phyloP scores from a whole-genome alignment of 257 asterid genomes.

The Solanum sitiens region DNA sequence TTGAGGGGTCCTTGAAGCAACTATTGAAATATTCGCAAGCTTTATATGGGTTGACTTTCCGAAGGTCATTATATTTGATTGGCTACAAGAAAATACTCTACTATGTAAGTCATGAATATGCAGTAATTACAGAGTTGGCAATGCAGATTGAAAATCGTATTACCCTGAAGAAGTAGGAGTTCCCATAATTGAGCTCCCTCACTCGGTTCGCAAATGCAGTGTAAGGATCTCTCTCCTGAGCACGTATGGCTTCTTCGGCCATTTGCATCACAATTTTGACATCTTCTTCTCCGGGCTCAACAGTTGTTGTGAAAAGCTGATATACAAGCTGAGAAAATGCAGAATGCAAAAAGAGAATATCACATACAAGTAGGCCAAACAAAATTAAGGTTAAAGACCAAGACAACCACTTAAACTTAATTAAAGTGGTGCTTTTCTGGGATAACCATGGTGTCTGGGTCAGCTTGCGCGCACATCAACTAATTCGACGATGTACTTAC shows the following conservation, averaged over 20 bases:
- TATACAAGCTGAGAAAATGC: conserved; percentile 62
- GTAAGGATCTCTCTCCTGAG: conserved; percentile 94
- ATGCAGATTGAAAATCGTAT: conserved; percentile 5
- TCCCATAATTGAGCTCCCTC: conserved; percentile 92
- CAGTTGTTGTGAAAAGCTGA: conserved; percentile 76
- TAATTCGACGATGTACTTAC: background rate
- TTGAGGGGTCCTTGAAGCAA: conserved; percentile 90
- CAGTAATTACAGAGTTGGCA: background rate
- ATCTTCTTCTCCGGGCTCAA: conserved; percentile 81
- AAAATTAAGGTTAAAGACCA: background rate
- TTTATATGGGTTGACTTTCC: conserved; percentile 72
- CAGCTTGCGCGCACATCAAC: background rate
- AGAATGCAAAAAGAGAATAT: conserved; percentile 12
- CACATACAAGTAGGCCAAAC: background rate
- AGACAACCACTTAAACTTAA: background rate
- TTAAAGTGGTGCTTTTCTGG: background rate
- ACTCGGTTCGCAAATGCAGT: conserved; percentile 84
- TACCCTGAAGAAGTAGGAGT: conserved; percentile 87
- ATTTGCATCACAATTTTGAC: conserved; percentile 92
- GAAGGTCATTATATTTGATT: conserved; percentile 54
- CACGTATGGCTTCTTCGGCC: conserved; percentile 96
- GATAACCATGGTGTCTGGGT: background rate
- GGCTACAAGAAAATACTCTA: conserved; percentile 48
- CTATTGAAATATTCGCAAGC: conserved; percentile 78
- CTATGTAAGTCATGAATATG: background rate